Evolutionary conservation across 1,284 basidiomycete species (phyloP).

Genomic region (Grifola frondosa): DNA sequence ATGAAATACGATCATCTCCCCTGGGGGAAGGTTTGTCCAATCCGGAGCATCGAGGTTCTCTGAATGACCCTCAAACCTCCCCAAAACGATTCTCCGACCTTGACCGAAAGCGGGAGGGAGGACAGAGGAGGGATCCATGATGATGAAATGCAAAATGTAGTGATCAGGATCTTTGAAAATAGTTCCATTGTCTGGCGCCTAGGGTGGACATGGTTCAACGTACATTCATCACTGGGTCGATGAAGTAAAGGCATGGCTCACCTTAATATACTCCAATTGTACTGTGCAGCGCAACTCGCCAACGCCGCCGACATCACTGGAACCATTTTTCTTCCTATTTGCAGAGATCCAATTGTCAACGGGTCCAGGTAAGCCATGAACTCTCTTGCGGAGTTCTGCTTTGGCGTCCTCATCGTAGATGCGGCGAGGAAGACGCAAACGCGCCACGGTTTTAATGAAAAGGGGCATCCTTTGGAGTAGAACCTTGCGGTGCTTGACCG

Average conservation of each 20-base stretch:
- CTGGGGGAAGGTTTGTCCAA: conserved; percentile 14
- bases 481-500: too few species aligned
- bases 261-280: conserved; percentile 14
- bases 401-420: conserved; percentile 7
- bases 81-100: conserved; percentile 12
- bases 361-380: conserved; percentile 10
- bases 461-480: conserved; percentile 3
- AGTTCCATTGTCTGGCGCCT: conserved; percentile 15
- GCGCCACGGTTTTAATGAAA: conserved; percentile 1
- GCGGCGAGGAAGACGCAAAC: conserved; percentile 8
- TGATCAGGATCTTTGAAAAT: conserved; percentile 18
- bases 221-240: background rate
- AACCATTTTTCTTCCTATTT: conserved; percentile 4
- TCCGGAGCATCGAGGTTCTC: conserved; percentile 17
- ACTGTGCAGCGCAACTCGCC: conserved; percentile 20
- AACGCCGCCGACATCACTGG: background rate
- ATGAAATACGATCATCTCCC: conserved; percentile 14
- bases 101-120: conserved; percentile 3
- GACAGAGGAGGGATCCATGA: conserved; percentile 3
- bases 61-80: conserved; percentile 14
- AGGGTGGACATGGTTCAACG: background rate
- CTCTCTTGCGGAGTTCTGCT: conserved; percentile 11
- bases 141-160: conserved; percentile 19
- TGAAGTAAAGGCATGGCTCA: conserved; percentile 2
- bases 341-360: conserved; percentile 21